Conservation (phyloP, 179 eudicot genomes). For the Dionaea muscipula region DNA sequence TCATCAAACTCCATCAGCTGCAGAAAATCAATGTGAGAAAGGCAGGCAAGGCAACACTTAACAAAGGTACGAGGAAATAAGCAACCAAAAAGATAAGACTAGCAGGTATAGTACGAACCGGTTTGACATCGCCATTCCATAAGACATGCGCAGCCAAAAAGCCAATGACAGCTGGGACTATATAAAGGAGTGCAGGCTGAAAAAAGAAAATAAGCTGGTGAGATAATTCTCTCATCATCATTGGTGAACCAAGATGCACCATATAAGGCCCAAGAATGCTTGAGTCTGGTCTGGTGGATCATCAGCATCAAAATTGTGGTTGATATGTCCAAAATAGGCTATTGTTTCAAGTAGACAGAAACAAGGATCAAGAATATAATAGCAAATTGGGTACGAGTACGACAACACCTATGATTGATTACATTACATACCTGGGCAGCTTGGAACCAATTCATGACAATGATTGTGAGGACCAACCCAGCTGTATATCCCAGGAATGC, state of each 20-base stretch:
- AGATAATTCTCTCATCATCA: neutral
- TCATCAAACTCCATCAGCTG: conserved; percentile 81
- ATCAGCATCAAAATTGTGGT: no score
- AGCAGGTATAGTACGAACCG: conserved; percentile 30
- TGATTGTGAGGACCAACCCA: conserved; percentile 69
- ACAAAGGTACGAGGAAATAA: neutral
- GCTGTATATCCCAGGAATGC: conserved; percentile 70
- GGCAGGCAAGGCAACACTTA: neutral
- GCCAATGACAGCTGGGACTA: conserved; percentile 88
- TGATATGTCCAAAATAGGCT: no score
- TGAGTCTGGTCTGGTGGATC: no score
- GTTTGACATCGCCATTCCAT: conserved; percentile 84
- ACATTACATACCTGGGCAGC: conserved; percentile 75
- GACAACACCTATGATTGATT: no score
- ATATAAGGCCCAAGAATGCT: neutral
- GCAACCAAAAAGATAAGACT: neutral
- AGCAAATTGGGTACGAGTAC: neutral
- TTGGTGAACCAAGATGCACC: neutral
- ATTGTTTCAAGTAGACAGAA: no score
- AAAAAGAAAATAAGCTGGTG: conserved; percentile 7
- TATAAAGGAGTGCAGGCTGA: conserved; percentile 94
- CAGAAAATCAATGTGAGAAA: neutral
- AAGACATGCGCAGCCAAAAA: conserved; percentile 79
- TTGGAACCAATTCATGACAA: conserved; percentile 98
- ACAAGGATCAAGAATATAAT: neutral